A percentile compares a stretch with the other conserved stretches of the same genome.
Evolutionary conservation across 306 rosid genomes (phyloP).

Genomic region (Adenanthera pavonina): DNA sequence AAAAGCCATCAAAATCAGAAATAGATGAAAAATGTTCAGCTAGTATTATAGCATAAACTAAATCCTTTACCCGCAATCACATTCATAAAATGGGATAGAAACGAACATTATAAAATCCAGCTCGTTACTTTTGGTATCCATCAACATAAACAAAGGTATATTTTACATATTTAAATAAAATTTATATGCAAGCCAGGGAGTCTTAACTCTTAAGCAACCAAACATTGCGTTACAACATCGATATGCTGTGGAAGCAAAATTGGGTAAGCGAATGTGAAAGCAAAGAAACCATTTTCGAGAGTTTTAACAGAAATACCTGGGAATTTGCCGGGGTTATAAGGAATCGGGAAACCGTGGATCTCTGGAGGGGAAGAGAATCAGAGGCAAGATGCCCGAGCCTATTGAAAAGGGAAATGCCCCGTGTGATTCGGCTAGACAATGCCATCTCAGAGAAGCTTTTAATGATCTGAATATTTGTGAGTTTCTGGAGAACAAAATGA

Average conservation of each 20-base stretch:
- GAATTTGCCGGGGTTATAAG: slow-evolving; percentile 47
- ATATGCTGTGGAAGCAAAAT: not conserved
- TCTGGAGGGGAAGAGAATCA: slow-evolving; percentile 40
- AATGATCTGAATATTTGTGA: slow-evolving; percentile 22
- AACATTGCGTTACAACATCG: not conserved
- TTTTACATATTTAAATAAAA: not conserved
- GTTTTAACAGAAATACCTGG: slow-evolving; percentile 41
- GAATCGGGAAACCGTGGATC: slow-evolving; percentile 52
- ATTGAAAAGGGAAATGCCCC: slow-evolving; percentile 58
- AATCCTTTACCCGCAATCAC: not conserved
- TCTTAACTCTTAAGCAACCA: not conserved
- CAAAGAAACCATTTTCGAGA: not conserved
- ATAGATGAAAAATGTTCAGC: not conserved
- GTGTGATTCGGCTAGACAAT: slow-evolving; percentile 59
- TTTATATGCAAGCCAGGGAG: not conserved
- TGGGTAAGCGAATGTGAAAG: not conserved
- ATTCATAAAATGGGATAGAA: not conserved
- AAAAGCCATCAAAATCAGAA: not conserved
- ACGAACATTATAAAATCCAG: not conserved
- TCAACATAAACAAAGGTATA: not conserved
- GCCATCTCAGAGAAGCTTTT: slow-evolving; percentile 73
- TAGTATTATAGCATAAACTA: not conserved
- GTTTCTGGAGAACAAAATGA: not conserved
- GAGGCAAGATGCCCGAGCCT: slow-evolving; percentile 45
- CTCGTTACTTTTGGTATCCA: not conserved